Percentiles rank a stretch among this genome's conserved stretches.
phyloP scores from a whole-genome alignment of 345 rosid genomes.

The Rhizophora mangle region DNA sequence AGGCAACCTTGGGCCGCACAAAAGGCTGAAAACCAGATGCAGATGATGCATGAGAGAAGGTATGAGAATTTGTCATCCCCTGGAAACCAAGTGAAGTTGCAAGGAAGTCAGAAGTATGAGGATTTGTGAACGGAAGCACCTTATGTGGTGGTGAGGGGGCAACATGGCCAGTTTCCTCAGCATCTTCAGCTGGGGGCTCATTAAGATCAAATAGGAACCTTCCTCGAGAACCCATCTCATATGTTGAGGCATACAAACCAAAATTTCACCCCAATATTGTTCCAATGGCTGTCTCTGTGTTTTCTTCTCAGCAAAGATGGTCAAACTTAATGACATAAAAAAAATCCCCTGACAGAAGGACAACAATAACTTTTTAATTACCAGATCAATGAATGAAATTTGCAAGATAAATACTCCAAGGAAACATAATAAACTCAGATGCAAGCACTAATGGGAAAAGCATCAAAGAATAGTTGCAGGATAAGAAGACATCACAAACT shows the following conservation, averaged over 20 bases:
- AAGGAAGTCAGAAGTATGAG: conserved; percentile 42
- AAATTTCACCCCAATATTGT: background rate
- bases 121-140: conserved; percentile 46
- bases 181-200: conserved; percentile 84
- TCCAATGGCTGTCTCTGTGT: background rate
- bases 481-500: background rate
- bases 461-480: background rate
- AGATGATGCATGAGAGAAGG: conserved; percentile 75
- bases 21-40: conserved; percentile 95
- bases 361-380: conserved; percentile 6
- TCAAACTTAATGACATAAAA: conserved; percentile 21
- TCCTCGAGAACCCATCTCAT: conserved; percentile 91
- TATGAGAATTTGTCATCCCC: conserved; percentile 45
- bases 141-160: conserved; percentile 55
- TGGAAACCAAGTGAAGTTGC: conserved; percentile 46
- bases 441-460: background rate
- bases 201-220: conserved; percentile 93
- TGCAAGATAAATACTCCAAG: background rate
- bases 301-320: conserved; percentile 14
- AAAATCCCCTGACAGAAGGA: background rate
- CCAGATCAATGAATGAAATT: conserved; percentile 18
- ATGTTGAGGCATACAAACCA: conserved; percentile 66
- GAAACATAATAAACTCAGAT: background rate
- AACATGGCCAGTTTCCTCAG: conserved; percentile 48
- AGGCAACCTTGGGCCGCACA: conserved; percentile 43